A percentile compares a stretch with the other conserved stretches of the same genome.
These are phyloP conservation scores for Stagonosporopsis cucurbitacearum DNA, from an alignment of 2,329 filamentous ascomycete species.

Conservation along the genomic window DNA sequence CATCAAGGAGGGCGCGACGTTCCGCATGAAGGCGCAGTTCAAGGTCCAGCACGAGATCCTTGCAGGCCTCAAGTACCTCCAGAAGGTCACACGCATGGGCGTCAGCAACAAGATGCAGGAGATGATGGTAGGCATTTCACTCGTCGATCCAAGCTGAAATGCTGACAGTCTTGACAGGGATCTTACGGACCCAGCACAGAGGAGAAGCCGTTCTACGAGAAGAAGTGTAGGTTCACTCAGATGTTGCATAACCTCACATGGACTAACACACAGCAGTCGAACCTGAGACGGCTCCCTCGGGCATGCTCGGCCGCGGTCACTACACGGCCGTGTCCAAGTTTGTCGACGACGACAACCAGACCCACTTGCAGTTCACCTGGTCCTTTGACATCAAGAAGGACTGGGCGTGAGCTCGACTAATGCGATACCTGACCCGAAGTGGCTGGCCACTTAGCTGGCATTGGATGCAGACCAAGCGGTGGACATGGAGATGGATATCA, in stretches of 20 bases:
- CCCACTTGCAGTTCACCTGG: slow-evolving; percentile 93
- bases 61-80: slow-evolving; percentile 93
- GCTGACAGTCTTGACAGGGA: slow-evolving; percentile 63
- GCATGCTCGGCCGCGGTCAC: slow-evolving; percentile 87
- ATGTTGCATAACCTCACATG: background rate
- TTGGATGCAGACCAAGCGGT: slow-evolving; percentile 20
- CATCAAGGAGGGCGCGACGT: slow-evolving; percentile 94
- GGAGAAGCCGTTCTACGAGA: slow-evolving; percentile 82
- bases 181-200: slow-evolving; percentile 94
- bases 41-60: slow-evolving; percentile 97
- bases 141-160: background rate
- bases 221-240: slow-evolving; percentile 74
- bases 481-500: slow-evolving; percentile 25
- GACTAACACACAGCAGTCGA: slow-evolving; percentile 66
- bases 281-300: slow-evolving; percentile 88
- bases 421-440: slow-evolving; percentile 6
- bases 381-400: slow-evolving; percentile 96
- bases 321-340: slow-evolving; percentile 92
- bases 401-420: slow-evolving; percentile 65
- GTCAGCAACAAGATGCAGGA: slow-evolving; percentile 92
- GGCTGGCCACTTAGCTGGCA: slow-evolving; percentile 19
- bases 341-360: slow-evolving; percentile 91
- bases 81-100: slow-evolving; percentile 89
- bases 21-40: slow-evolving; percentile 94
- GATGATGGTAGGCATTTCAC: slow-evolving; percentile 78